phyloP scores from a whole-genome alignment of 1,139 yeast species.

The Nakaseomyces kungkrabaensis region DNA sequence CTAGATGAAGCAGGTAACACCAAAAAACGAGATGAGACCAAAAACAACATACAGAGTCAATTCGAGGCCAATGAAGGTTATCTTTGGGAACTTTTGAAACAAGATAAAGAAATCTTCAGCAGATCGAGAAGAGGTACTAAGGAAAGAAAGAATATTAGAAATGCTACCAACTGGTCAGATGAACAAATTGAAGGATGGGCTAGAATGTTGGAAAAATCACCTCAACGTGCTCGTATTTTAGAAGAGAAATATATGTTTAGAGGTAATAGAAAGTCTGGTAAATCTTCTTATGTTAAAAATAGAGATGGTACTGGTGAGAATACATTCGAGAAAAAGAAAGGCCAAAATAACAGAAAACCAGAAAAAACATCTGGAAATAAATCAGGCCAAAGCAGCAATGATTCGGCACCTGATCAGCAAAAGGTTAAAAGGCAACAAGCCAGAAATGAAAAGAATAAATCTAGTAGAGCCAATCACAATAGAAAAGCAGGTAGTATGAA shows the following conservation, averaged over 20 bases:
- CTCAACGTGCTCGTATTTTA: constrained; percentile 46
- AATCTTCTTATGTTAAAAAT: constrained; percentile 23
- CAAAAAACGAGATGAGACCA: constrained; percentile 6
- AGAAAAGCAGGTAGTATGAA: constrained; percentile 53
- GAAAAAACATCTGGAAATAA: constrained; percentile 8
- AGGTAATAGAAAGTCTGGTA: constrained; percentile 30
- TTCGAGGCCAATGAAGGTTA: constrained; percentile 38
- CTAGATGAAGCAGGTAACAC: constrained; percentile 9
- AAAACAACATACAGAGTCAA: constrained; percentile 16
- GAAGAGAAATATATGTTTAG: constrained; percentile 53
- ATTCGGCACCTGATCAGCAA: constrained; percentile 5
- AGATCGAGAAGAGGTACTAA: constrained; percentile 43
- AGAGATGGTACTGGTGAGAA: constrained; percentile 8
- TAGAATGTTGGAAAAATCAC: constrained; percentile 57
- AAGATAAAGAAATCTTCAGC: constrained; percentile 43
- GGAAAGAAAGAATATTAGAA: constrained; percentile 43
- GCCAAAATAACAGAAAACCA: constrained; percentile 11
- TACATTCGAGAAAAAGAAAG: neutral
- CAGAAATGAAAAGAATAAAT: constrained; percentile 47
- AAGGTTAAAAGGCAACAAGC: constrained; percentile 32
- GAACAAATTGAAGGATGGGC: constrained; percentile 95
- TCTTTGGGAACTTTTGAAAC: constrained; percentile 49
- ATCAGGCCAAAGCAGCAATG: constrained; percentile 4
- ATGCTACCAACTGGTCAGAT: constrained; percentile 60
- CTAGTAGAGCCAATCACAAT: constrained; percentile 51